These are phyloP conservation scores for Monosporascus sp. DNA, from an alignment of 2,329 filamentous ascomycete genomes.

Conservation along the genomic window DNA sequence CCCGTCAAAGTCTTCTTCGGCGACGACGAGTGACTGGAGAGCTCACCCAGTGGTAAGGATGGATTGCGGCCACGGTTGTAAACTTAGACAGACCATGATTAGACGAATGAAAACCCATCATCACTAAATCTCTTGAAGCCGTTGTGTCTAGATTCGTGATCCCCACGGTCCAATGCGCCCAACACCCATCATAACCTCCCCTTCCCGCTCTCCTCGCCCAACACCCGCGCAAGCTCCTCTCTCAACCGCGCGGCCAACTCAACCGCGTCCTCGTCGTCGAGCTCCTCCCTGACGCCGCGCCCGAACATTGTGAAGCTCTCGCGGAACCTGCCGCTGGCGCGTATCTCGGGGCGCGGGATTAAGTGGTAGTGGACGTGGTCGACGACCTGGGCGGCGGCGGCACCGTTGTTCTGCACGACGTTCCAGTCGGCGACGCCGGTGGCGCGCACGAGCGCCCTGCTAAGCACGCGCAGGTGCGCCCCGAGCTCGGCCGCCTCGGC, in stretches of 20 bases:
- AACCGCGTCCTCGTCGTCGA: constrained; percentile 70
- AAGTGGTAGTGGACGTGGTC: constrained; percentile 93
- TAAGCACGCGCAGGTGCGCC: constrained; percentile 64
- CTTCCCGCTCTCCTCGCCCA: constrained; percentile 34
- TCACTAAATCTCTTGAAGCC: not conserved
- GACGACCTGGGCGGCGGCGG: constrained; percentile 84
- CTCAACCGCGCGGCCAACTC: constrained; percentile 53
- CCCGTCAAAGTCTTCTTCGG: constrained; percentile 78
- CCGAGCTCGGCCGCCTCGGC: constrained; percentile 64
- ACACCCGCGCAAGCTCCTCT: constrained; percentile 41
- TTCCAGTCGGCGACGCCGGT: constrained; percentile 85
- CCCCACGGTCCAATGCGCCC: too few relatives aligned
- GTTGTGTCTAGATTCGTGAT: too few relatives aligned
- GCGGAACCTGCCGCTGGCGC: constrained; percentile 45
- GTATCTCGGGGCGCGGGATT: constrained; percentile 73
- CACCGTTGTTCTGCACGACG: constrained; percentile 92
- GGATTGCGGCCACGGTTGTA: not conserved
- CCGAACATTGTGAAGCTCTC: constrained; percentile 82
- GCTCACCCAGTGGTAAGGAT: not conserved
- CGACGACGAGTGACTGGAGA: constrained; percentile 62
- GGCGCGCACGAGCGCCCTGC: constrained; percentile 61
- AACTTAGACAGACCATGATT: constrained; percentile 9
- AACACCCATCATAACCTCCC: constrained; percentile 23
- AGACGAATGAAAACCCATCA: not conserved
- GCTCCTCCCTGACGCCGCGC: constrained; percentile 62